phyloP scores from a whole-genome alignment of 345 rosid species.

The Alliaria petiolata region DNA sequence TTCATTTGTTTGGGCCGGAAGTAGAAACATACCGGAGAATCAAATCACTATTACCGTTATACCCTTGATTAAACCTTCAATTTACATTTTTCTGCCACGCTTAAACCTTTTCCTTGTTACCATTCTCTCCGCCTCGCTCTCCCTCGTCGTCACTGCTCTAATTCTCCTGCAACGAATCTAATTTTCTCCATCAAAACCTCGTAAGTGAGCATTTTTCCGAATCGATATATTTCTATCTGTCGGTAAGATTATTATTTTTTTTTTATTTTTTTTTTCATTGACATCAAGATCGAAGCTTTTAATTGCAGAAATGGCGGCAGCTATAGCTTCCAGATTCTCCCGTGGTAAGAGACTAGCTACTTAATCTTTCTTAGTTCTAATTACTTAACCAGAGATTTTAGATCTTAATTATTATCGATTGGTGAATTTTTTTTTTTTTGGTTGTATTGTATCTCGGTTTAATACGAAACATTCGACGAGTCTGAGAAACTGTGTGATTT shows the following conservation, averaged over 20 bases:
- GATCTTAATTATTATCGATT: not conserved
- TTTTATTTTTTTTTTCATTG: not conserved
- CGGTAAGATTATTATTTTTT: not conserved
- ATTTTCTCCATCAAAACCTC: not conserved
- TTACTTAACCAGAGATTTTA: not conserved
- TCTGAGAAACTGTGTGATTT: not conserved
- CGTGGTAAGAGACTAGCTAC: constrained; percentile 8
- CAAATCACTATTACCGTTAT: not conserved
- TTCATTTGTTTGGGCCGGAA: not conserved
- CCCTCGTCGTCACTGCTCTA: not conserved
- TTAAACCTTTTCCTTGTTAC: constrained; percentile 17
- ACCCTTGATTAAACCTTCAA: not conserved
- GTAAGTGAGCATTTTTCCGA: not conserved
- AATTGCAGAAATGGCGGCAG: constrained; percentile 31
- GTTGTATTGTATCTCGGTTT: too few relatives aligned
- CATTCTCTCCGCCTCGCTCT: constrained; percentile 1
- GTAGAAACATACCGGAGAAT: constrained; percentile 2
- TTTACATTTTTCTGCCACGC: constrained; percentile 5
- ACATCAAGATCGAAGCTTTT: not conserved
- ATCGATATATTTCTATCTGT: not conserved
- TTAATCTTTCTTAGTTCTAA: not conserved
- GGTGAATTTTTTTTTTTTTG: too few relatives aligned
- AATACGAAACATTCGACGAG: not conserved
- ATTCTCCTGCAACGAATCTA: not conserved
- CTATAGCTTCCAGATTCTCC: constrained; percentile 28